Evolutionary conservation across 2,329 filamentous ascomycete genomes (phyloP).

Genomic region (Pyrenochaeta sp.): DNA sequence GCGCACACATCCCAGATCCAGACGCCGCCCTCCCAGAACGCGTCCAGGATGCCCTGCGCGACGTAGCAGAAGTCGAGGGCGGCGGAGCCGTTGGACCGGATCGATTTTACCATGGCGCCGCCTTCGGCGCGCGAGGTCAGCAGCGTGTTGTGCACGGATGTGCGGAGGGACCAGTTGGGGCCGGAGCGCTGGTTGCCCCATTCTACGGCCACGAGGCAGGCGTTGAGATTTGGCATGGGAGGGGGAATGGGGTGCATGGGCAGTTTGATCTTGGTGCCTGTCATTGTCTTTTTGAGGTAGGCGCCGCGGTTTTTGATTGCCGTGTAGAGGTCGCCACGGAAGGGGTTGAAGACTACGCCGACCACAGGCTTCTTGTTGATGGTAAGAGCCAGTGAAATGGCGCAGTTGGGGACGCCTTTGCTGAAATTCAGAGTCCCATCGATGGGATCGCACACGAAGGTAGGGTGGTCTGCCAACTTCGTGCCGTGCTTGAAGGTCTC

Average conservation of each 20-base stretch:
- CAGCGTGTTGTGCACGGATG: constrained; percentile 34
- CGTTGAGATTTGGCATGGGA: constrained; percentile 36
- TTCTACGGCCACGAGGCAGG: constrained; percentile 45
- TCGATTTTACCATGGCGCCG: constrained; percentile 44
- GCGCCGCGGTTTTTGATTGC: constrained; percentile 44
- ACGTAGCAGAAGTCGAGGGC: constrained; percentile 51
- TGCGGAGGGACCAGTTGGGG: constrained; percentile 47
- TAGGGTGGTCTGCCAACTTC: constrained; percentile 38
- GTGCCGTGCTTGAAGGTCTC: constrained; percentile 43
- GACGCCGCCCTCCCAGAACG: constrained; percentile 48
- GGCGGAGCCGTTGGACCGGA: constrained; percentile 45
- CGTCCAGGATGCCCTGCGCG: constrained; percentile 43
- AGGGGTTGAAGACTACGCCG: constrained; percentile 47
- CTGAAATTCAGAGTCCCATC: constrained; percentile 52
- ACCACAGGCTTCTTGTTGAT: constrained; percentile 44
- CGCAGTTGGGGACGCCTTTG: constrained; percentile 47
- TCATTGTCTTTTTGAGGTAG: constrained; percentile 28
- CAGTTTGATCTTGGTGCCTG: constrained; percentile 32
- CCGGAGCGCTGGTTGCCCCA: constrained; percentile 49
- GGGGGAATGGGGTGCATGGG: constrained; percentile 36
- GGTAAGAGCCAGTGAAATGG: constrained; percentile 41
- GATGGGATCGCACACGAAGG: constrained; percentile 49
- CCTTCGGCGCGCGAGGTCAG: constrained; percentile 35
- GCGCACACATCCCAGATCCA: constrained; percentile 49
- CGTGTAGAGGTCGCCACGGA: constrained; percentile 43